Evolutionary conservation across 441 rosid species (phyloP), one percentile per base, ranked within the genome.

Genomic region (Mallotus japonicus): DNA sequence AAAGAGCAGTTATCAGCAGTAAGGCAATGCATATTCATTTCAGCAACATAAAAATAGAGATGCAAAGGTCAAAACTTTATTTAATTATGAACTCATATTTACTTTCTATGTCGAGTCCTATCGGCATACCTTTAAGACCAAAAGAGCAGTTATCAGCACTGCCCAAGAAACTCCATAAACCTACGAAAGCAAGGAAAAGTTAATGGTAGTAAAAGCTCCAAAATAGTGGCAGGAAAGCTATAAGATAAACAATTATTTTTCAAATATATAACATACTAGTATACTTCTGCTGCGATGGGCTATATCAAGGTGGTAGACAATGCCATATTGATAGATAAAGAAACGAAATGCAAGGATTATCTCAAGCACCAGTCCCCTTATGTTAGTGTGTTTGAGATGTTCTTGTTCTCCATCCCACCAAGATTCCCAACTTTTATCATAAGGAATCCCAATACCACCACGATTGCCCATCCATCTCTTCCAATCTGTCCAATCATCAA

Each of bases 401-500:
- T 87, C 93, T 61, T 89, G 98, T 79, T 96, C 99, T 56, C 70
- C 83, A 44, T 87, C 92, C 99, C 98, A 93, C 99, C 99, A 96
- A 0, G 96, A 96, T 78, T 92, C 98, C 98, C 99, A 96, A 80
- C 99, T 93, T 79, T 80, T 87, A 19, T 89, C 87, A 14, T 78
- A 65, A 1, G 80, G 87, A 46, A 93, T 95, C 24, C 99, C 99
- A 16, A 95, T 95, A 69, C 98, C 97, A 67, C 99, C 98, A 0
- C 91, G 90, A 82, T 93, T 89, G 14, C 95, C 91, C 89, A 95
- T 90, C 99, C 99, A 93, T 61, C 97, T 81, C 80, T 92, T 95
- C 99, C 99, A 95, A 77, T 95, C 97, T 46, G 92, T 86, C 99
- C 99, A 89, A 77, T 95, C 99, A 50, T 95, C 99, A 76, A 87